Conservation (phyloP, 257 asterid species). For the Cynanchum wilfordii region DNA sequence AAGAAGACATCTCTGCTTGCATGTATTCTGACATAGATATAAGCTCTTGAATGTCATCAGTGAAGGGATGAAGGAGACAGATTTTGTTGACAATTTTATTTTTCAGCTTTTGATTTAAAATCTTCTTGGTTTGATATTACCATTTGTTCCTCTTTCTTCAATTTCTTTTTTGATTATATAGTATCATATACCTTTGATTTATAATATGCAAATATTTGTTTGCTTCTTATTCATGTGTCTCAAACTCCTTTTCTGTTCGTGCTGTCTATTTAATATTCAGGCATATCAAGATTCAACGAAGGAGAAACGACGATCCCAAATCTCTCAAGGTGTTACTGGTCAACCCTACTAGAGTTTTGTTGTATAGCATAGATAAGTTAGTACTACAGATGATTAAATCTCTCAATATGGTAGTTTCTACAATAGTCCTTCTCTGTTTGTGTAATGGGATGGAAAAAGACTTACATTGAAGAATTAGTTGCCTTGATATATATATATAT, state of each 20-base stretch:
- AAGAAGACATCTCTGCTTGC: neutral
- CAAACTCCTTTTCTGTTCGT: neutral
- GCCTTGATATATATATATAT: neutral
- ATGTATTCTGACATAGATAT: neutral
- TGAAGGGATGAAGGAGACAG: neutral
- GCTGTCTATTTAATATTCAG: slow-evolving; percentile 29
- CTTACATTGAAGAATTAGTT: slow-evolving; percentile 1
- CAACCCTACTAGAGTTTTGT: slow-evolving; percentile 6
- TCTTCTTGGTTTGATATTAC: neutral
- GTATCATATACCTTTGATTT: neutral
- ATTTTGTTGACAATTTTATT: neutral
- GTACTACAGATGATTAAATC: neutral
- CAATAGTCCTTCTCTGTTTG: neutral
- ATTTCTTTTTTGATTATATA: neutral
- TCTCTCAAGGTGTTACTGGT: slow-evolving; percentile 60
- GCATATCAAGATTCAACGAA: slow-evolving; percentile 83
- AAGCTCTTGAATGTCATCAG: neutral
- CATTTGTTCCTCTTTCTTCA: neutral
- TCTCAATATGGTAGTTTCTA: neutral
- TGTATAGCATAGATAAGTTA: slow-evolving; percentile 13
- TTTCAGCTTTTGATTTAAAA: neutral
- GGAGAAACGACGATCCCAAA: slow-evolving; percentile 85
- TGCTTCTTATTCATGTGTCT: neutral
- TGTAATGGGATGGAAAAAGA: neutral
- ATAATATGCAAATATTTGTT: neutral